Base-by-base conservation (phyloP, 331 rosid species). In the Acacia pycnantha region DNA sequence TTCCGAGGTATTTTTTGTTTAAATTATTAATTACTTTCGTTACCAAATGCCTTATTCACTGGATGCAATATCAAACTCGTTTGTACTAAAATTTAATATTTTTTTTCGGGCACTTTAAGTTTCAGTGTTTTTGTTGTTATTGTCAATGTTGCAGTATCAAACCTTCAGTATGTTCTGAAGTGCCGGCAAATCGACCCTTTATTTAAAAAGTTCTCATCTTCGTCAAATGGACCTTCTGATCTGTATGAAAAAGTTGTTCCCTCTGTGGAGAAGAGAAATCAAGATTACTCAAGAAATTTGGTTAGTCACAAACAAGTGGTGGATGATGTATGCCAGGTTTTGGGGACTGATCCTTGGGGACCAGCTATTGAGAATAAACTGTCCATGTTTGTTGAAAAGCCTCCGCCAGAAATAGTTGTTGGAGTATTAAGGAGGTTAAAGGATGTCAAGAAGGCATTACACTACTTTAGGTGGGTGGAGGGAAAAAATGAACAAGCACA, bases 401-500 rank as follows among this genome's bases (percentile, higher is more conserved):
- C 90, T 86, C 84, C 86, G 84, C 87, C 93, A 24, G 97, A 93
- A 62, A 77, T 84, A 54, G 93, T 95, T 75, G 87, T 93, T 83
- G 91, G 93, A 77, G 98, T 95, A 70, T 62, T 95, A 64, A 92
- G 94, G 89, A 91, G 90, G 90, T 84, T 95, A 88, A 90, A 85
- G 83, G 90, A 93, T 81, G 83, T 93, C 22, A 85, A 86, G 35
- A 50, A 80, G 73, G 98, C 97, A 18, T 41, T 93, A 74, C 89
- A 87, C 54, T 95, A 84, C 77, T 93, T 92, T 76, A 86, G 94
- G 73, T 95, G 98, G 98, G 90, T 89, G 46, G 97, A 92, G 90
- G 78, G 86, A 48, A 87, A 90, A 83, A 88, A 93, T 7, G 84
- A 89, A 50, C 90, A 86, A 70, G 85, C 87, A 6, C 97, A 92